Evolutionary conservation across 345 rosid genomes (phyloP), one percentile per base, ranked within the genome.

Genomic region (Camelina hispida): DNA sequence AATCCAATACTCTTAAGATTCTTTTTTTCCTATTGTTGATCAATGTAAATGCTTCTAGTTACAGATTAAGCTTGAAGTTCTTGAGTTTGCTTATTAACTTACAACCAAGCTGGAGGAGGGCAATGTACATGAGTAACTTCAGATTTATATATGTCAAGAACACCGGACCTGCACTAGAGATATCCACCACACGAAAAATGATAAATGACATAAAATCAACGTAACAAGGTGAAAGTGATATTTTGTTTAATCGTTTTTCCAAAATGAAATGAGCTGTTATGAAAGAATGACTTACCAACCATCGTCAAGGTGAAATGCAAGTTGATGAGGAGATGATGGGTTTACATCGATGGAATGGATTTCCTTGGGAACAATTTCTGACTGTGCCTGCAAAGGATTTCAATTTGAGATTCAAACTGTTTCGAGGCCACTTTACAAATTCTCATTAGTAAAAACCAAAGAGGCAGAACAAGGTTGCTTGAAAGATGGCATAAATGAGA

Each of bases 71-170:
- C 42, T 58, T 63, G 56, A 58, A 50, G 12, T 59, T 51, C 40
- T 6, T 43, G 62, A 44, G 54, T 61, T n/a, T 53, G 58, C 9
- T 47, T 64, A 51, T 72, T 51, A 80, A 90, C 99, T 90, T 83
- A 92, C 98, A 95, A 77, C 98, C 98, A 92, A 59, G 96, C 87
- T 12, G 97, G 98, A 38, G 98, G 98, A 62, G 99, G 99, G 83
- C 98, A 95, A 80, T 95, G 99, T 71, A 95, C 87, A 74, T 92
- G 99, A 55, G 90, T 88, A 72, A 92, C 90, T 81, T 82, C 65
- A 66, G 65, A 72, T 77, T 80, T 88, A 69, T 84, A 65, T 60
- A 89, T 77, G 81, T 95, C 88, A 73, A 95, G 43, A 80, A 95
- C 88, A 70, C 98, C 99, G 0, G 99, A 95, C 99, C 98, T 92